A percentile compares a stretch with the other conserved stretches of the same genome.
These are phyloP conservation scores for Papilionanthe hybrid DNA, from an alignment of 116 monocot species.

Conservation along the genomic window DNA sequence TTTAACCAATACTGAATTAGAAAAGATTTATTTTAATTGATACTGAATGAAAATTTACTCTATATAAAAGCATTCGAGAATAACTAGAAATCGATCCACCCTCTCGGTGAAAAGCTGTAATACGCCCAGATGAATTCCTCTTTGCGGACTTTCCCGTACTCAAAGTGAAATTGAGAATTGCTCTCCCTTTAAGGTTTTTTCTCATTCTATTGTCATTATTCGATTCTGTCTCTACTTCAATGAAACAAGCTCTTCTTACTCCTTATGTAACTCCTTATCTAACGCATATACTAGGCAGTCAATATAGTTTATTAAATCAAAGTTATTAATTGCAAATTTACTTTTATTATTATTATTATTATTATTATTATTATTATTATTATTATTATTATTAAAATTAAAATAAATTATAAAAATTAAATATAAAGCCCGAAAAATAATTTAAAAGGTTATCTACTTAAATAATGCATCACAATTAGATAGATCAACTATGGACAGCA, in stretches of 20 bases:
- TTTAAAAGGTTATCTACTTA: too few relatives aligned
- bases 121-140: slow-evolving; percentile 7
- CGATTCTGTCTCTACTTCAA: slow-evolving; percentile 3
- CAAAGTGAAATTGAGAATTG: slow-evolving; percentile 7
- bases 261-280: too few relatives aligned
- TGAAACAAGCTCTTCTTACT: not conserved
- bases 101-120: not conserved
- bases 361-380: too few relatives aligned
- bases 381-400: too few relatives aligned
- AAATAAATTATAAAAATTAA: too few relatives aligned
- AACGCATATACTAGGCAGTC: too few relatives aligned
- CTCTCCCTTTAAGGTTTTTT: not conserved
- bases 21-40: not conserved
- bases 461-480: too few relatives aligned
- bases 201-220: not conserved
- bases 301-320: not conserved
- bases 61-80: too few relatives aligned
- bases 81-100: not conserved
- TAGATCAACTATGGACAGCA: too few relatives aligned
- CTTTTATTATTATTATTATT: too few relatives aligned
- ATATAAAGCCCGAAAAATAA: too few relatives aligned
- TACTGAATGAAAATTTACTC: not conserved
- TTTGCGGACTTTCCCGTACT: slow-evolving; percentile 3
- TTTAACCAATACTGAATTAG: not conserved
- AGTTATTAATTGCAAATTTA: too few relatives aligned